phyloP scores from a whole-genome alignment of 352 stramenopile species.

The Pythium rishiriense region DNA sequence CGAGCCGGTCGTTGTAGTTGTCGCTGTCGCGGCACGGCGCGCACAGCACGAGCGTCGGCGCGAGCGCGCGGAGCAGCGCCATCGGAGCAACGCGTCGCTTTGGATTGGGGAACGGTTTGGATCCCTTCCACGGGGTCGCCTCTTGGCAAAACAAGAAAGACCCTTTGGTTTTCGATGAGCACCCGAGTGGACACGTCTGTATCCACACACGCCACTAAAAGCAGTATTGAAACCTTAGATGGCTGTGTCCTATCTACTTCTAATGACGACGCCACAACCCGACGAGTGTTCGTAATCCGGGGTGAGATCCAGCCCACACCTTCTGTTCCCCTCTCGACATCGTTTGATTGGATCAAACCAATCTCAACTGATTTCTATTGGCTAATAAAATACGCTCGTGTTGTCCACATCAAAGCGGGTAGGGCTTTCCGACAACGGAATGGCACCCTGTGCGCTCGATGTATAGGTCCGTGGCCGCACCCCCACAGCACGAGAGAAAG shows the following conservation, averaged over 20 bases:
- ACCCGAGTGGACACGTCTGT: background rate
- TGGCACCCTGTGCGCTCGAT: slow-evolving; percentile 9
- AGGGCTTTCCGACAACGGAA: background rate
- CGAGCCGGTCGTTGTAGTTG: slow-evolving; percentile 35
- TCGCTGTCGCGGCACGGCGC: slow-evolving; percentile 38
- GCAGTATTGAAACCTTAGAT: slow-evolving; percentile 23
- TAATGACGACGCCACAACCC: slow-evolving; percentile 11
- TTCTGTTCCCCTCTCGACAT: background rate
- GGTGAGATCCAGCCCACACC: slow-evolving; percentile 6
- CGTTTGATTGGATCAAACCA: slow-evolving; percentile 18
- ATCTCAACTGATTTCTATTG: too few species aligned
- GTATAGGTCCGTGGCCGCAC: slow-evolving; percentile 13
- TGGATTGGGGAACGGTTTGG: background rate
- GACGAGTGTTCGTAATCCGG: slow-evolving; percentile 11
- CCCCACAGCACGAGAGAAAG: slow-evolving; percentile 2
- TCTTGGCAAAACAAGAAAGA: background rate
- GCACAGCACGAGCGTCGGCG: slow-evolving; percentile 67
- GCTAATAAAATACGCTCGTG: background rate
- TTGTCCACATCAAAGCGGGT: background rate
- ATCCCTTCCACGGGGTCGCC: background rate
- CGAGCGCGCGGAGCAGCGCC: slow-evolving; percentile 44
- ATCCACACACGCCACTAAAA: slow-evolving; percentile 10
- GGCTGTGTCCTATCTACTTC: too few species aligned
- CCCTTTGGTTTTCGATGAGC: background rate
- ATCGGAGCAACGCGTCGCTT: slow-evolving; percentile 25